Conservation (phyloP, 257 asterid species). For the Primulina huaijiensis region DNA sequence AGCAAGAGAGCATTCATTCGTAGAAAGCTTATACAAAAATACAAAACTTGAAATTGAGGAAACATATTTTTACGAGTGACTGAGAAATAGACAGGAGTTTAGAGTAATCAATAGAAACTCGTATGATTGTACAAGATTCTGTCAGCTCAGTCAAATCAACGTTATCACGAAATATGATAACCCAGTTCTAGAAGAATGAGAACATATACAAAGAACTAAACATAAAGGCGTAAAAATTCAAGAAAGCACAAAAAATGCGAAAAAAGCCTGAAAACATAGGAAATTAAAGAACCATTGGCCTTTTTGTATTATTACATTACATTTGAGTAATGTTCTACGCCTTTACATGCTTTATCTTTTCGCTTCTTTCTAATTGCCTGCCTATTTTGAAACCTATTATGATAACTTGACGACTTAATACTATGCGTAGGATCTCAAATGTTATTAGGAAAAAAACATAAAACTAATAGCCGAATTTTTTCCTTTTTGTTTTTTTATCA, state of each 20-base stretch:
- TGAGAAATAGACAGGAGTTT: neutral
- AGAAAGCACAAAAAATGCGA: neutral
- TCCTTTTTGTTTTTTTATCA: too few species aligned
- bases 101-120: neutral
- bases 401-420: neutral
- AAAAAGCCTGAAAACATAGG: neutral
- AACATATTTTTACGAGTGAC: neutral
- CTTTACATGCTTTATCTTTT: neutral
- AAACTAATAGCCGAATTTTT: too few species aligned
- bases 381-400: neutral
- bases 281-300: neutral
- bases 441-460: neutral
- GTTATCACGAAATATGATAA: neutral
- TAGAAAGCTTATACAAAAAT: neutral
- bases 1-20: neutral
- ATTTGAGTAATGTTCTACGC: neutral
- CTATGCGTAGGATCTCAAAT: neutral
- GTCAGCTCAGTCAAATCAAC: neutral
- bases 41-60: neutral
- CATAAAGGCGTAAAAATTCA: neutral
- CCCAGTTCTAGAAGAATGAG: neutral
- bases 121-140: neutral
- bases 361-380: neutral
- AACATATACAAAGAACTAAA: neutral
- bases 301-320: too few species aligned